phyloP scores from a whole-genome alignment of 352 stramenopile genomes.

The Phytophthora parvispora region DNA sequence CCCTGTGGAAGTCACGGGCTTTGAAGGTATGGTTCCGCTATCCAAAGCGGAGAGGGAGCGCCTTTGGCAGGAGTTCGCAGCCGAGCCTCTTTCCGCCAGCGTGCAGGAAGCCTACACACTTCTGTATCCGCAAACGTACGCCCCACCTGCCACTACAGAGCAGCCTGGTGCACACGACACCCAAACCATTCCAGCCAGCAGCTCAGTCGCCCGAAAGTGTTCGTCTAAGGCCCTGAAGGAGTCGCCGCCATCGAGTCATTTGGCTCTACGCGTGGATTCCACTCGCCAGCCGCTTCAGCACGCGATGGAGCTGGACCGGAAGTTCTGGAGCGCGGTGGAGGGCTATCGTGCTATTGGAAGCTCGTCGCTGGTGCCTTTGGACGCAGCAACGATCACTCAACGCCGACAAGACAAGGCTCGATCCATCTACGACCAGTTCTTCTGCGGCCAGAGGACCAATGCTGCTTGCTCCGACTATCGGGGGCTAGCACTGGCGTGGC shows the following conservation, averaged over 20 bases:
- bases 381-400: slow-evolving; percentile 38
- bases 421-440: slow-evolving; percentile 62
- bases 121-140: slow-evolving; percentile 64
- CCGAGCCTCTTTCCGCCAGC: slow-evolving; percentile 37
- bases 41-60: slow-evolving; percentile 47
- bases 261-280: slow-evolving; percentile 14
- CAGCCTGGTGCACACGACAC: not conserved
- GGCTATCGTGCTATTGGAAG: slow-evolving; percentile 60
- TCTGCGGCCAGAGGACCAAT: slow-evolving; percentile 20
- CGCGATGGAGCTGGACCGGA: slow-evolving; percentile 43
- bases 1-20: not conserved
- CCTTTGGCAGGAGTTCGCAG: slow-evolving; percentile 59
- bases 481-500: slow-evolving; percentile 44
- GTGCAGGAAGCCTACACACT: slow-evolving; percentile 72
- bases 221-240: not conserved
- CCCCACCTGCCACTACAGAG: not conserved
- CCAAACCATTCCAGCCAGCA: not conserved
- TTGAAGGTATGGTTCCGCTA: slow-evolving; percentile 24
- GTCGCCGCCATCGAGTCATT: not conserved
- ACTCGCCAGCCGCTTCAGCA: slow-evolving; percentile 16
- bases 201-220: not conserved
- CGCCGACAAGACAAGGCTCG: slow-evolving; percentile 52
- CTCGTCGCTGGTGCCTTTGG: slow-evolving; percentile 43
- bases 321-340: slow-evolving; percentile 79
- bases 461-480: not conserved